Evolutionary conservation across 2,329 filamentous ascomycete species (phyloP).

Genomic region (Tolypocladium ovalisporum): DNA sequence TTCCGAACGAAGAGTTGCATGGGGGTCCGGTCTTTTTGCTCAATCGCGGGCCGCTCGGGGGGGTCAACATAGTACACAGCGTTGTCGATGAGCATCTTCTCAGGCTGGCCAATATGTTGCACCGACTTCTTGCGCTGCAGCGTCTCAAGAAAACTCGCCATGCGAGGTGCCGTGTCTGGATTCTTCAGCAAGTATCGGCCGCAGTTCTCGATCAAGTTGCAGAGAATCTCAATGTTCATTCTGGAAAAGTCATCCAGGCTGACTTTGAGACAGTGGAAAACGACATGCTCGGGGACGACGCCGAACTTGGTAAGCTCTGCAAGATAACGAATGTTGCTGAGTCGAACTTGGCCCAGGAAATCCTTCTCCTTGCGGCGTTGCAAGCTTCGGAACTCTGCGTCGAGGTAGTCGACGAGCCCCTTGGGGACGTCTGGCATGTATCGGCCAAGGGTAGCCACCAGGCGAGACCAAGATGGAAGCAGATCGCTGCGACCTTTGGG

Average conservation of each 20-base stretch:
- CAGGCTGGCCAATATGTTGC: slow-evolving; percentile 88
- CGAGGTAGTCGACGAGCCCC: slow-evolving; percentile 80
- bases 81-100: slow-evolving; percentile 97
- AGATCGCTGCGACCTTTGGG: slow-evolving; percentile 90
- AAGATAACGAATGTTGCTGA: slow-evolving; percentile 93
- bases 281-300: slow-evolving; percentile 94
- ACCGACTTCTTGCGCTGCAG: slow-evolving; percentile 92
- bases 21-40: slow-evolving; percentile 91
- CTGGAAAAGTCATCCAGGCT: slow-evolving; percentile 94
- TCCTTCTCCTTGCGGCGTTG: slow-evolving; percentile 97
- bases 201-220: slow-evolving; percentile 91
- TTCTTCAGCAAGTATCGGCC: slow-evolving; percentile 89
- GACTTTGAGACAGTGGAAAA: slow-evolving; percentile 97
- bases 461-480: slow-evolving; percentile 79
- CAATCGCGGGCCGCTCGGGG: slow-evolving; percentile 82
- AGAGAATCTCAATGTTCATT: slow-evolving; percentile 99
- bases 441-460: slow-evolving; percentile 85
- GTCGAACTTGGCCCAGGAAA: slow-evolving; percentile 85
- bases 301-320: slow-evolving; percentile 97
- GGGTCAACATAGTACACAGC: slow-evolving; percentile 97
- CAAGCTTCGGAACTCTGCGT: slow-evolving; percentile 92
- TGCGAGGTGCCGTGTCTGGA: slow-evolving; percentile 82
- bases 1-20: slow-evolving; percentile 90
- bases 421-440: slow-evolving; percentile 94
- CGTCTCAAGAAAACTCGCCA: slow-evolving; percentile 89